Percentiles rank a stretch among this genome's conserved stretches.
These are phyloP conservation scores for Arctostaphylos glauca DNA, from an alignment of 148 eudicot species.

Conservation along the genomic window DNA sequence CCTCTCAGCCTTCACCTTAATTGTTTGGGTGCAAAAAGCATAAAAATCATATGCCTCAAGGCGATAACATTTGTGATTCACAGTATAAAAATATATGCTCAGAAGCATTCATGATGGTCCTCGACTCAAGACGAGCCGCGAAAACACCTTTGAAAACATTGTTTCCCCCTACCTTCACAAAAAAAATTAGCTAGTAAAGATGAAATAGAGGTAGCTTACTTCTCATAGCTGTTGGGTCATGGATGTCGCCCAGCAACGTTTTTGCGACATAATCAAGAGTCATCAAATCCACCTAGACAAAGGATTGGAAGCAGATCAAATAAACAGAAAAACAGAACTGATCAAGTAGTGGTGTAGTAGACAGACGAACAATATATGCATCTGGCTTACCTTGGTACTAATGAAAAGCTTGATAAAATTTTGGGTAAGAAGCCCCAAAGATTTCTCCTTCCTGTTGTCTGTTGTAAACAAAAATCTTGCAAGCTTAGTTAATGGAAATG, in stretches of 20 bases:
- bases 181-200: background rate
- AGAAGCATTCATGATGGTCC: too few relatives aligned
- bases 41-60: too few relatives aligned
- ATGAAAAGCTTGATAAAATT: conserved; percentile 89
- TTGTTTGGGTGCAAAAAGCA: too few relatives aligned
- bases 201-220: conserved; percentile 38
- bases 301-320: conserved; percentile 1
- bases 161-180: background rate
- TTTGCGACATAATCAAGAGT: conserved; percentile 81
- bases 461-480: background rate
- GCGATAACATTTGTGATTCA: too few relatives aligned
- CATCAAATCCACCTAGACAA: conserved; percentile 59
- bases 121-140: too few relatives aligned
- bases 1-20: too few relatives aligned
- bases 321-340: background rate
- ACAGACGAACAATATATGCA: background rate
- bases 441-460: conserved; percentile 84
- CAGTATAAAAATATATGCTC: too few relatives aligned
- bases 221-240: conserved; percentile 60
- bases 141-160: too few relatives aligned
- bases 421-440: conserved; percentile 71
- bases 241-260: conserved; percentile 72
- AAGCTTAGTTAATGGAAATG: background rate
- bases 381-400: conserved; percentile 55
- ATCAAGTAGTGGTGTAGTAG: too few relatives aligned